Evolutionary conservation across 169 alveolate genomes (phyloP).

Genomic region (Plasmodium inui): DNA sequence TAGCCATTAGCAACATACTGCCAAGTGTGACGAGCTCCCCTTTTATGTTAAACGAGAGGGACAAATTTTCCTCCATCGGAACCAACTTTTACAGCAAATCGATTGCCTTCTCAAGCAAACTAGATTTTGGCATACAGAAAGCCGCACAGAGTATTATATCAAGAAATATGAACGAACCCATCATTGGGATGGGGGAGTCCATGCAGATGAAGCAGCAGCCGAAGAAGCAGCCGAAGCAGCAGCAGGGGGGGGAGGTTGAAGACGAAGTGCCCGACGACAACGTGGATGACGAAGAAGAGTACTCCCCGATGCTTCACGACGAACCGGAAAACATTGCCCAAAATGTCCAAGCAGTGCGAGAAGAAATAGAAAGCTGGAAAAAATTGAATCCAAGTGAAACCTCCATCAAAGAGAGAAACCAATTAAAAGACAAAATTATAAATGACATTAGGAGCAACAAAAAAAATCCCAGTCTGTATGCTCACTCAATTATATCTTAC

Average conservation of each 20-base stretch:
- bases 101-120: conserved; percentile 44
- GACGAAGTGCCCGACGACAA: not conserved
- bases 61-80: conserved; percentile 24
- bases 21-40: conserved; percentile 53
- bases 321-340: conserved; percentile 3
- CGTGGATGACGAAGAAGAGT: not conserved
- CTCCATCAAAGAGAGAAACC: not conserved
- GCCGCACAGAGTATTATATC: conserved; percentile 60
- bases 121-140: conserved; percentile 52
- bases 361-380: conserved; percentile 29
- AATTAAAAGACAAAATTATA: conserved; percentile 33
- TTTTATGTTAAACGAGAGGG: conserved; percentile 40
- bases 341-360: conserved; percentile 17
- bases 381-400: not conserved
- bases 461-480: conserved; percentile 48
- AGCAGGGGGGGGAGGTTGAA: not conserved
- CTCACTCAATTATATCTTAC: conserved; percentile 46
- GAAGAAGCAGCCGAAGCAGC: not conserved
- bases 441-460: conserved; percentile 54
- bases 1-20: conserved; percentile 37
- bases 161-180: conserved; percentile 26
- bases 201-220: not conserved
- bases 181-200: conserved; percentile 11
- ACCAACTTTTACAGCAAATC: conserved; percentile 55
- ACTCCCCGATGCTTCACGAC: not conserved